Conservation (phyloP, 805 yeast genomes). For the Candida ortonii region DNA sequence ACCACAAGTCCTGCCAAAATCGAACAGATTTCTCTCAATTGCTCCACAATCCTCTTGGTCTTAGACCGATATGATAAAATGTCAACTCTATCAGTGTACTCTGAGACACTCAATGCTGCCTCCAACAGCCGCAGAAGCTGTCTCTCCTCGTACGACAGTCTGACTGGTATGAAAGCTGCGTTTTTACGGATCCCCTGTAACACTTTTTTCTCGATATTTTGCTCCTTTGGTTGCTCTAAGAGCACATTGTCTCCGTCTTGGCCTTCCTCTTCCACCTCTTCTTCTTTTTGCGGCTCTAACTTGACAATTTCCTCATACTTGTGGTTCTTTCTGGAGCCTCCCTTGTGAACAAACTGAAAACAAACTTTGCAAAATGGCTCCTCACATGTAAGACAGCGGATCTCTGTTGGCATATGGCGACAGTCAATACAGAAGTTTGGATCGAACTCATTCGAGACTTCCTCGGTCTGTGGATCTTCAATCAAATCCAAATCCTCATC, state of each 20-base stretch:
- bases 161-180: conserved; percentile 61
- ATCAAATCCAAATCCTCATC: conserved; percentile 11
- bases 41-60: conserved; percentile 67
- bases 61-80: conserved; percentile 64
- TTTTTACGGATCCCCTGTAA: conserved; percentile 41
- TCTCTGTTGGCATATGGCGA: conserved; percentile 66
- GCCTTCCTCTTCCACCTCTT: conserved; percentile 17
- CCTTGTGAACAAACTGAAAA: conserved; percentile 63
- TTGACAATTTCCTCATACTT: conserved; percentile 27
- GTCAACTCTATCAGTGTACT: conserved; percentile 77
- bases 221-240: conserved; percentile 18
- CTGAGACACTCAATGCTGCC: conserved; percentile 76
- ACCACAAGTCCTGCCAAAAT: conserved; percentile 76
- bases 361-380: conserved; percentile 72
- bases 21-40: conserved; percentile 72
- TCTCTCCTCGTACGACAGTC: conserved; percentile 66
- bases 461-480: conserved; percentile 3
- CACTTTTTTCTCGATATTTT: conserved; percentile 17
- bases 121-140: conserved; percentile 63
- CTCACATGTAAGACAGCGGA: conserved; percentile 59
- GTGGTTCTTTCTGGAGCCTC: conserved; percentile 58
- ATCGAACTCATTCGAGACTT: conserved; percentile 28
- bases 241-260: conserved; percentile 17
- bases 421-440: conserved; percentile 63
- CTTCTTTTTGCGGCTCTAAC: conserved; percentile 17